Percentiles rank a stretch among this genome's conserved stretches.
Evolutionary conservation across 2,329 filamentous ascomycete genomes (phyloP).

Genomic region (Delphinella strobiligena): DNA sequence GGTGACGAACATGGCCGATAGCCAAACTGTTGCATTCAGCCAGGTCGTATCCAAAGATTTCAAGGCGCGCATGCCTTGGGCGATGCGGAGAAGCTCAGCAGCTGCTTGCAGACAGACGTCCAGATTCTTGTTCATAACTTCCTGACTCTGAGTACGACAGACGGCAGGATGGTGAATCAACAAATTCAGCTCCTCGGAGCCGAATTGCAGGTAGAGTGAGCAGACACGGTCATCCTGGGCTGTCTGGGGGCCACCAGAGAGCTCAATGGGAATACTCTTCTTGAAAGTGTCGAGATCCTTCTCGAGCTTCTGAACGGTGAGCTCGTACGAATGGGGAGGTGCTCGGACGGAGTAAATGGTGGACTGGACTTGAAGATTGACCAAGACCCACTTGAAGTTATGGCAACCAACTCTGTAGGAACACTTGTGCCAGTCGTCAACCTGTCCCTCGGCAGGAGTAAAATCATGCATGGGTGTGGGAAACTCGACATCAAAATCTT

Average conservation of each 20-base stretch:
- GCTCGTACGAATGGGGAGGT: conserved; percentile 50
- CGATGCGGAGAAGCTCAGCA: conserved; percentile 49
- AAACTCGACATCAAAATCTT: conserved; percentile 69
- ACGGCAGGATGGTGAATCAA: conserved; percentile 42
- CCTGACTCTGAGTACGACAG: conserved; percentile 40
- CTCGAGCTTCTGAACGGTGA: conserved; percentile 54
- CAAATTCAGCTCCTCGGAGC: conserved; percentile 36
- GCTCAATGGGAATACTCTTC: conserved; percentile 49
- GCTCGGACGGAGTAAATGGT: conserved; percentile 62
- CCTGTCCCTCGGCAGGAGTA: conserved; percentile 43
- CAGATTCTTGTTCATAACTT: conserved; percentile 45
- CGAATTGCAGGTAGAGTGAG: conserved; percentile 37
- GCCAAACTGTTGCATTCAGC: conserved; percentile 61
- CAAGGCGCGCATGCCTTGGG: conserved; percentile 47
- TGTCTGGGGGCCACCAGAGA: conserved; percentile 37
- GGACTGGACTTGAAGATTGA: conserved; percentile 63
- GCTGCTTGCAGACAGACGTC: conserved; percentile 54
- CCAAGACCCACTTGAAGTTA: conserved; percentile 51
- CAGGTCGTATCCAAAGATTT: conserved; percentile 67
- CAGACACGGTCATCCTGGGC: conserved; percentile 36
- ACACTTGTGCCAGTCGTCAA: conserved; percentile 42
- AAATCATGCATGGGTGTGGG: conserved; percentile 62
- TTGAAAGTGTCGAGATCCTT: conserved; percentile 51
- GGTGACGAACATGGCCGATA: conserved; percentile 61
- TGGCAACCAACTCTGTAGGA: conserved; percentile 55